Evolutionary conservation across 2,329 filamentous ascomycete genomes (phyloP).

Genomic region (Aspergillus brasiliensis): DNA sequence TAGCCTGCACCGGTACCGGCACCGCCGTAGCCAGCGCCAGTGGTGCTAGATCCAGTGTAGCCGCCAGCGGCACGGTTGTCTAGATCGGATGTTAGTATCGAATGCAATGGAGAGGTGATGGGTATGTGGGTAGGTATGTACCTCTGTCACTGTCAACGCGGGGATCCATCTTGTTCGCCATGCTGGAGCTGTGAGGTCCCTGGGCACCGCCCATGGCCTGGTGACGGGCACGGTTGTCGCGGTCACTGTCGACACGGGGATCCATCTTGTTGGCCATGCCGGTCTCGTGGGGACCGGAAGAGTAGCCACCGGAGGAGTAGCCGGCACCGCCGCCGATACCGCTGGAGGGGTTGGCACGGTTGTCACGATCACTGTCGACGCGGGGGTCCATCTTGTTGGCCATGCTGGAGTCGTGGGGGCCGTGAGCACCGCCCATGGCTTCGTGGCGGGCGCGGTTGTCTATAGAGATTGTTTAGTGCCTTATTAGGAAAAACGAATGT

Average conservation of each 20-base stretch:
- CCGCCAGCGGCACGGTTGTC: constrained; percentile 13
- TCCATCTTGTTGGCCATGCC: constrained; percentile 32
- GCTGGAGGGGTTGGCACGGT: constrained; percentile 3
- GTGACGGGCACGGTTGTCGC: constrained; percentile 17
- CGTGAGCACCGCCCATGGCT: constrained; percentile 1
- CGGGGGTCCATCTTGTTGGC: constrained; percentile 25
- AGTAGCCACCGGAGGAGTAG: constrained; percentile 5
- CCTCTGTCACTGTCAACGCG: constrained; percentile 30
- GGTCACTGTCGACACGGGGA: constrained; percentile 19
- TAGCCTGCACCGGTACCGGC: constrained; percentile 7
- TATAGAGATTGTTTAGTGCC: background rate
- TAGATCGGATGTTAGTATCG: background rate
- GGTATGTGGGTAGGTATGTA: constrained; percentile 1
- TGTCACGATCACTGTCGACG: constrained; percentile 21
- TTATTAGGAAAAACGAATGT: too few relatives aligned
- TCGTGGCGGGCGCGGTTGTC: constrained; percentile 13
- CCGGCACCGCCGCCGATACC: constrained; percentile 1
- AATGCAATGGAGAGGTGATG: too few relatives aligned
- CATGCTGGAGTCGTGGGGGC: constrained; percentile 5
- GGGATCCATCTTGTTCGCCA: constrained; percentile 56
- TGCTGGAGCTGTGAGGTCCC: constrained; percentile 48
- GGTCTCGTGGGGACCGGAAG: constrained; percentile 24
- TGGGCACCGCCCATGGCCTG: constrained; percentile 15
- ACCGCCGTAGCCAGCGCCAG: constrained; percentile 8
- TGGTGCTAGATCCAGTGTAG: background rate